Evolutionary conservation across 441 rosid genomes (phyloP).

Genomic region (Euphorbia celastroides): DNA sequence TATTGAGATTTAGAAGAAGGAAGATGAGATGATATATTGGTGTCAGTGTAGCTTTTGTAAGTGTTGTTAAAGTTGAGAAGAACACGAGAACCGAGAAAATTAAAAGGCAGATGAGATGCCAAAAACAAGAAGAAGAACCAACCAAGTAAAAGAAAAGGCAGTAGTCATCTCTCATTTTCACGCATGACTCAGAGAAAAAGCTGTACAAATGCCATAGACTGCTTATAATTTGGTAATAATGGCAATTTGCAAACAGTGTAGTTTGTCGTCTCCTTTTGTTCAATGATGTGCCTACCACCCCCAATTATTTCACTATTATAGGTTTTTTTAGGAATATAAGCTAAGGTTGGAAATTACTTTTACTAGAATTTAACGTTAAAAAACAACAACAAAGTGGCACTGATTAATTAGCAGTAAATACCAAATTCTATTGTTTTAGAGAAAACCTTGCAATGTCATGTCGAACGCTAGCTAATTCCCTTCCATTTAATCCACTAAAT

Average conservation of each 20-base stretch:
- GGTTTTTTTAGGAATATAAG: not conserved
- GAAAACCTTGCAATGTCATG: no score
- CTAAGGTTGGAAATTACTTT: not conserved
- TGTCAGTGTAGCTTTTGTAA: not conserved
- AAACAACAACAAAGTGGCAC: not conserved
- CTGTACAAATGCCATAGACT: not conserved
- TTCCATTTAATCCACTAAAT: no score
- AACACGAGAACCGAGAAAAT: slow-evolving; percentile 32
- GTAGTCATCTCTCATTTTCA: not conserved
- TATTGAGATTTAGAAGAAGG: not conserved
- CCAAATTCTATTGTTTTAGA: no score
- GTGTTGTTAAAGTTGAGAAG: slow-evolving; percentile 25
- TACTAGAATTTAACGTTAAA: no score
- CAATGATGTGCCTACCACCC: slow-evolving; percentile 1
- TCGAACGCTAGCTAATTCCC: no score
- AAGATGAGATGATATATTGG: not conserved
- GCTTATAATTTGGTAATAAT: slow-evolving; percentile 34
- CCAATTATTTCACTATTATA: slow-evolving; percentile 28
- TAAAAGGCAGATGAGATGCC: slow-evolving; percentile 19
- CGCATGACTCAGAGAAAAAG: not conserved
- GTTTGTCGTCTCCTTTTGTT: slow-evolving; percentile 18
- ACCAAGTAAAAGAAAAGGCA: not conserved
- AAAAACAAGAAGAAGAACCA: slow-evolving; percentile 5
- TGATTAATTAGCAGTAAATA: no score
- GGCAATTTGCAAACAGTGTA: slow-evolving; percentile 5